Base-by-base conservation (phyloP, 2,329 filamentous ascomycete species). In the Fulvia fulva region DNA sequence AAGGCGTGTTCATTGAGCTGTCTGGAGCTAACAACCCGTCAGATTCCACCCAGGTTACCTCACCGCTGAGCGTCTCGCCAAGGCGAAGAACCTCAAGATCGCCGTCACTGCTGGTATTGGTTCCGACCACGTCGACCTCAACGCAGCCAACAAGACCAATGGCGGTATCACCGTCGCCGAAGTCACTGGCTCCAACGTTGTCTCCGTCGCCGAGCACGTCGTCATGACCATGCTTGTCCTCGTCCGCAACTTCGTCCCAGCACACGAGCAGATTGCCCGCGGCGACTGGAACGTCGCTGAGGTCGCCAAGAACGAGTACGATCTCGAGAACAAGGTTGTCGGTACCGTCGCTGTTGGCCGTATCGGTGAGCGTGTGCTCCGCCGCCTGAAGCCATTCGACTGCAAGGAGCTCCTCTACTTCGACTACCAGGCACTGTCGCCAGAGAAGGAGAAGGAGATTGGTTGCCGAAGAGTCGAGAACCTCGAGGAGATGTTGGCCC, bases 321-420 rank as follows among this genome's bases (percentile, higher is more conserved):
- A 99, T 73, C 87, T 99, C 57, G 94, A 97, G 85, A 83, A 83
- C 83, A 99, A 99, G 87, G 90, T 95, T 51, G 94, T 99, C 69
- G 94, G 94, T 72, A 99, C 94, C 74, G 94, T 99, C 59, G 94
- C 90, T 72, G 92, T 97, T 63, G 94, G 94, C 76, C 91, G 94
- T 75, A 99, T 99, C 71, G 94, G 94, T 72, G 92, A 97, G 87
- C 92, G 94, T 79, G 94, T 99, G 59, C 86, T 99, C 69, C 89
- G 93, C 77, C 87, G 94, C 67, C 88, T 99, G 71, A 96, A 95
- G 87, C 82, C 92, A 67, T 99, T 99, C 74, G 93, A 96, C 83
- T 99, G 94, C 90, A 96, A 96, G 87, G 93, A 97, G 84, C 86
- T 99, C 52, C 86, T 97, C 65, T 99, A 99, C 89, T 97, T 90